These are phyloP conservation scores for Botrytis elliptica DNA, from an alignment of 2,329 filamentous ascomycete genomes.

Conservation along the genomic window DNA sequence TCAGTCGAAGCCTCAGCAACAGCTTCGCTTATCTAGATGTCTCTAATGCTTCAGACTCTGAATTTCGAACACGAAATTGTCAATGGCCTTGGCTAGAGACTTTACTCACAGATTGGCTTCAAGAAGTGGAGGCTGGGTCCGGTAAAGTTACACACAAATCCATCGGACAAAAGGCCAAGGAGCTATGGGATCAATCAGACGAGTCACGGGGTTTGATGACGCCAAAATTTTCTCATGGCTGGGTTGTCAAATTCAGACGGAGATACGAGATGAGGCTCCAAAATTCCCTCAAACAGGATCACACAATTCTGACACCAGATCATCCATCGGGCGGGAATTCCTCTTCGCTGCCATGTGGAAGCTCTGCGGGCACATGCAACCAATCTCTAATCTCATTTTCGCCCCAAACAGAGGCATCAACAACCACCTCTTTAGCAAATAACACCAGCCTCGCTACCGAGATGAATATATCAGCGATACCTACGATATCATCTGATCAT, in stretches of 20 bases:
- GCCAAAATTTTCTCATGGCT: slow-evolving; percentile 27
- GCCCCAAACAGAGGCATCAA: neutral
- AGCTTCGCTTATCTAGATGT: slow-evolving; percentile 25
- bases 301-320: neutral
- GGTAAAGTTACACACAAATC: slow-evolving; percentile 23
- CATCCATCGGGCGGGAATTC: neutral
- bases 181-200: slow-evolving; percentile 24
- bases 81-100: slow-evolving; percentile 25
- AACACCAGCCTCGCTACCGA: neutral
- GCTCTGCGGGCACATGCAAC: neutral
- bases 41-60: slow-evolving; percentile 16
- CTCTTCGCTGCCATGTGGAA: neutral
- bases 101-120: slow-evolving; percentile 24
- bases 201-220: slow-evolving; percentile 19
- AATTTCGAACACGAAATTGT: slow-evolving; percentile 22
- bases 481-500: slow-evolving; percentile 26
- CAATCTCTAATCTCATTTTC: neutral
- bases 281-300: slow-evolving; percentile 14
- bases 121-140: slow-evolving; percentile 14
- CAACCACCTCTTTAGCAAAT: neutral
- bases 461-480: neutral
- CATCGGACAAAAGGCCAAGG: slow-evolving; percentile 22
- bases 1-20: slow-evolving; percentile 25
- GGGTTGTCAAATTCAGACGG: slow-evolving; percentile 24
- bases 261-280: slow-evolving; percentile 20